Base-by-base conservation (phyloP, 2,329 filamentous ascomycete genomes). In the Endoconidiophora polonica region DNA sequence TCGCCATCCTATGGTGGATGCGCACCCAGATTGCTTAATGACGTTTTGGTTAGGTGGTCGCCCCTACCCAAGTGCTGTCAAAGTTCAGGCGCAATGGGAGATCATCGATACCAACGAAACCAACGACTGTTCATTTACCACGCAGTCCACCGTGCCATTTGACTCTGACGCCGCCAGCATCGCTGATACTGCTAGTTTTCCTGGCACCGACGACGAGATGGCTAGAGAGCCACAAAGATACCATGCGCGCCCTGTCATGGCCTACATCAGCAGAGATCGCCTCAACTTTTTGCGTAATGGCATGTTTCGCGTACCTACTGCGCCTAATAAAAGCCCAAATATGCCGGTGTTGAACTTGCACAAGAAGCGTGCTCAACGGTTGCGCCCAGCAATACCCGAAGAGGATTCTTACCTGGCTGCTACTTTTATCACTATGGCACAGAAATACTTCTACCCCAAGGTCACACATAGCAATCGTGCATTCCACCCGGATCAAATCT, bases 351-450 rank as follows among this genome's bases (percentile, higher is more conserved):
- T 62, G 42, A 63, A 66, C 4, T 60, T 78, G 7, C 70, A 74
- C 50, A 58, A 61, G 33, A 58, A 72, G 12, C 67, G 72, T 1
- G 65, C 67, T 4, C 72, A 68, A 57, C 61, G 62, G 44, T 61
- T 77, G 3, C 52, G 69, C 3, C 74, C 75, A 0, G 58, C 61
- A 2, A 66, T 76, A 45, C 54, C 59, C 2, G 67, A 76, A 45
- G 68, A 73, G 44, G 74, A 79, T 56, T 63, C 70, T 0, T 69
- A 73, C 51, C 63, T 76, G 36, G 62, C 73, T 4, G 72, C 67
- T 18, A 65, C 70, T 41, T 69, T 77, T 51, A 56, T 79, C 10
- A 69, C 71, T 44, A 73, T 78, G 69, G 75, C 75, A 5, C 75
- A 79, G 56, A 64, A 66, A 6, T 66, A 72, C 44, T 73, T 73